phyloP scores from a whole-genome alignment of 345 rosid genomes.

The Isatis tinctoria region DNA sequence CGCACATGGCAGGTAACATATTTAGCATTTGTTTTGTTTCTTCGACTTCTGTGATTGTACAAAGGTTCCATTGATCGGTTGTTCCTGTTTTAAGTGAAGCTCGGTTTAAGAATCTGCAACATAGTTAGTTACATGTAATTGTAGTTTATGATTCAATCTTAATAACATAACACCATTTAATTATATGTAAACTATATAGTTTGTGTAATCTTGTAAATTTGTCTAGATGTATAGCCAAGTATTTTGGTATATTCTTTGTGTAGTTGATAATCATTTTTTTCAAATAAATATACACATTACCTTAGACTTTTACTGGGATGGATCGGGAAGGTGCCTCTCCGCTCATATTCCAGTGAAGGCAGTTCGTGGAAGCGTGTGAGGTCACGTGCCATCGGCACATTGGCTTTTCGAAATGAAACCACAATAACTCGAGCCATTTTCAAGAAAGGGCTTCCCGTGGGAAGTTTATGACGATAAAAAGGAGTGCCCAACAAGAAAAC shows the following conservation, averaged over 20 bases:
- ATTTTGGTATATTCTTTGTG: no score
- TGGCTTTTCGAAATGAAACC: conserved; percentile 61
- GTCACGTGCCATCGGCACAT: conserved; percentile 40
- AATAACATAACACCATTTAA: no score
- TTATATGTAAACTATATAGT: no score
- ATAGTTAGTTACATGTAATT: background rate
- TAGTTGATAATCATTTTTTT: no score
- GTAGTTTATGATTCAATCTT: background rate
- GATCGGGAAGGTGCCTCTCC: conserved; percentile 53
- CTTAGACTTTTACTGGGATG: conserved; percentile 53
- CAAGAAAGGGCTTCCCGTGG: conserved; percentile 67
- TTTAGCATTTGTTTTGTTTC: conserved; percentile 93
- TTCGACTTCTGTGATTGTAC: conserved; percentile 87
- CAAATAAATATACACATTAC: conserved; percentile 14
- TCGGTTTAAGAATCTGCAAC: conserved; percentile 45
- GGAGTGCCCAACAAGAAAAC: conserved; percentile 73
- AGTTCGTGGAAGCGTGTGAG: conserved; percentile 50
- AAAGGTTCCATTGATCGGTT: conserved; percentile 50
- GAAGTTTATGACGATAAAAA: conserved; percentile 63
- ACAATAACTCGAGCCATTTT: conserved; percentile 73
- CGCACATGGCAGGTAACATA: conserved; percentile 66
- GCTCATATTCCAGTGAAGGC: conserved; percentile 46
- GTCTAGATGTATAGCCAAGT: no score
- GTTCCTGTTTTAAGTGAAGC: conserved; percentile 62
- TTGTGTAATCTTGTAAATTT: no score